phyloP scores from a whole-genome alignment of 768 basidiomycete species.

The Rhodotorula paludigena region DNA sequence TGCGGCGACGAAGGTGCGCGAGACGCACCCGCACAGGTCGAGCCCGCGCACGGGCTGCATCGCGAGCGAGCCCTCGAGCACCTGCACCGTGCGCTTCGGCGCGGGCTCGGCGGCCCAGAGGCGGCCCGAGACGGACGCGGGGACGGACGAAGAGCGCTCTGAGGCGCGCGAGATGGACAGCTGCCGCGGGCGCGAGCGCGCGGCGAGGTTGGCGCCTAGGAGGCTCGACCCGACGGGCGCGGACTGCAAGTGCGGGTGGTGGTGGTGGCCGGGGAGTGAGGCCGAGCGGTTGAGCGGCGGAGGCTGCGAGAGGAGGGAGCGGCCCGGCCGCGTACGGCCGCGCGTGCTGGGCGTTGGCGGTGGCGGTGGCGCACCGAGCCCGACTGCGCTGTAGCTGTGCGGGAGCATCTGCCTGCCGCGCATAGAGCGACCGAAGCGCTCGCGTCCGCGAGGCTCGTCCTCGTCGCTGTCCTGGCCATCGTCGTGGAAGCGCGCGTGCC shows the following conservation, averaged over 20 bases:
- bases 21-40: constrained; percentile 92
- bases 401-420: constrained; percentile 2
- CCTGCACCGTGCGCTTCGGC: constrained; percentile 48
- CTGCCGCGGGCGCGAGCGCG: constrained; percentile 8
- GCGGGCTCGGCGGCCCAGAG: constrained; percentile 13
- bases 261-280: constrained; percentile 51
- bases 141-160: constrained; percentile 33
- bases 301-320: constrained; percentile 20
- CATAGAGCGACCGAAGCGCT: constrained; percentile 12
- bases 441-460: constrained; percentile 25
- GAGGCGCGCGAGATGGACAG: constrained; percentile 8
- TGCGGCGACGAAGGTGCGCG: constrained; percentile 78
- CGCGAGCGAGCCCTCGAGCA: constrained; percentile 54
- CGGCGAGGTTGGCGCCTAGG: neutral
- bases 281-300: neutral
- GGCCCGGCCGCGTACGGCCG: neutral
- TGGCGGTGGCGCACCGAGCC: neutral
- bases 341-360: neutral
- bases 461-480: neutral
- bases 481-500: neutral
- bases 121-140: constrained; percentile 10
- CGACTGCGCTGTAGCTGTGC: constrained; percentile 1
- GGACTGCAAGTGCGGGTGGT: neutral
- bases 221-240: neutral
- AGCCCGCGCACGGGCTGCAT: constrained; percentile 68